Evolutionary conservation across 2,329 filamentous ascomycete species (phyloP).

Genomic region (Penicillium sp.): DNA sequence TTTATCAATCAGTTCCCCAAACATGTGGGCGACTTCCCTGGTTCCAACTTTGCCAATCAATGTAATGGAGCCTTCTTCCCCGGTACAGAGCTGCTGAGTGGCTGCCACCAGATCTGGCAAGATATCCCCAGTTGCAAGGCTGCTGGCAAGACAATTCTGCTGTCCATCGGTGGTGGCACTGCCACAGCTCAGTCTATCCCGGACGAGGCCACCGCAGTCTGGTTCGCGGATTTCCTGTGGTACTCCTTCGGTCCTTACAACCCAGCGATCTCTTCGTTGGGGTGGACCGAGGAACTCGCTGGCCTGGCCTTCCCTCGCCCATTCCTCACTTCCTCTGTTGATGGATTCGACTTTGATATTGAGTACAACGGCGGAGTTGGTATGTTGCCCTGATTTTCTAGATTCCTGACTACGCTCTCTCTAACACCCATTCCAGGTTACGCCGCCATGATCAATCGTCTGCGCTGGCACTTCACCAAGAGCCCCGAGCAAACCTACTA

Average conservation of each 20-base stretch:
- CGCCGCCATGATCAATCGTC: constrained; percentile 46
- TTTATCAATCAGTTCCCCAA: constrained; percentile 57
- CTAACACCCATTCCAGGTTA: constrained; percentile 37
- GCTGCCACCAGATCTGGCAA: constrained; percentile 45
- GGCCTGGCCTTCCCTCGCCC: constrained; percentile 39
- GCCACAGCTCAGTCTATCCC: constrained; percentile 45
- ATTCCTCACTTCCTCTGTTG: constrained; percentile 46
- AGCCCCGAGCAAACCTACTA: constrained; percentile 44
- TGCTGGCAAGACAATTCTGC: constrained; percentile 44
- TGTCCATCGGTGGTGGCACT: constrained; percentile 49
- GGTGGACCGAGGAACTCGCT: constrained; percentile 9
- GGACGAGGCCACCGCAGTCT: constrained; percentile 38
- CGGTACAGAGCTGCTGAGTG: constrained; percentile 41
- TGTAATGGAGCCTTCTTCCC: constrained; percentile 45
- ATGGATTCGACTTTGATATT: constrained; percentile 55
- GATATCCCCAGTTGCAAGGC: constrained; percentile 43
- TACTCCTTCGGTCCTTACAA: constrained; percentile 48
- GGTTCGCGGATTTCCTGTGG: constrained; percentile 52
- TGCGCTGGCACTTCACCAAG: constrained; percentile 43
- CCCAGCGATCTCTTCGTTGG: constrained; percentile 24
- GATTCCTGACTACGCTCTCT: not conserved
- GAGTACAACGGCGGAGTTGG: constrained; percentile 32
- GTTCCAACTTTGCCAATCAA: constrained; percentile 57
- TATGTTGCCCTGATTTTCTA: constrained; percentile 16
- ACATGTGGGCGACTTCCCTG: constrained; percentile 46